Evolutionary conservation across 495 filamentous ascomycete species (phyloP), one percentile per base, ranked within the genome.

Genomic region (Podospora bellae-mahoneyi): DNA sequence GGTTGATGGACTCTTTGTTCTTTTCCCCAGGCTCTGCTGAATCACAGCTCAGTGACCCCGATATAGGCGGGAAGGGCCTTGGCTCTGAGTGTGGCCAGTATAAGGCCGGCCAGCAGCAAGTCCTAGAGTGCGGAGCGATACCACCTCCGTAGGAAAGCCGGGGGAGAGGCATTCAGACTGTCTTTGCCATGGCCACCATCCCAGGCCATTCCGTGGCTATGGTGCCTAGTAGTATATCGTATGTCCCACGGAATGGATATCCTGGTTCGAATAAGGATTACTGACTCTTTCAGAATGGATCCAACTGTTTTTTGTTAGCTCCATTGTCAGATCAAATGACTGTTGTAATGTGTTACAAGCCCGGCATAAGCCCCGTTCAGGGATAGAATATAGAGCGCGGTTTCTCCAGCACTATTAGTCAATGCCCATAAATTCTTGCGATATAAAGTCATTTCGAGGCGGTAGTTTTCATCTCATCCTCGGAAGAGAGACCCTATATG

Each of bases 121-220:
- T 48, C 30, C 7, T 32, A 7, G 30, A 32, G 30, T 56, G 19
- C 54, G 4, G 19, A 20, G 54, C 23, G 55, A 58, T 20, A 20
- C n/a, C 15, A 58, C 5, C 7, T 18, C 55, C 5, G 18, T n/a
- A 58, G 23, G 23, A 0, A 26, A 6, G 23, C 55, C 19, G 0
- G 15, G 19, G 23, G 3, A 58, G n/a, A 58, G 55, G 18, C 23
- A 58, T 23, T 18, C 55, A 26, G 13, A 20, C 19, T 20, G 23
- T 18, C 55, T 58, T 58, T 19, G 55, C n/a, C n/a, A 58, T 58
- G 55, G 55, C 55, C 39, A 13, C 55, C 55, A 58, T 58, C n/a
- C 3, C 9, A 58, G 18, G 18, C 10, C 23, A 3, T 20, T 26
- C 55, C 55, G 23, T 58, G 55, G 55, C 55, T 20, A n/a, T 20